Evolutionary conservation across 306 rosid species (phyloP), one percentile per base, ranked within the genome.

Genomic region (Carpinus fangiana): DNA sequence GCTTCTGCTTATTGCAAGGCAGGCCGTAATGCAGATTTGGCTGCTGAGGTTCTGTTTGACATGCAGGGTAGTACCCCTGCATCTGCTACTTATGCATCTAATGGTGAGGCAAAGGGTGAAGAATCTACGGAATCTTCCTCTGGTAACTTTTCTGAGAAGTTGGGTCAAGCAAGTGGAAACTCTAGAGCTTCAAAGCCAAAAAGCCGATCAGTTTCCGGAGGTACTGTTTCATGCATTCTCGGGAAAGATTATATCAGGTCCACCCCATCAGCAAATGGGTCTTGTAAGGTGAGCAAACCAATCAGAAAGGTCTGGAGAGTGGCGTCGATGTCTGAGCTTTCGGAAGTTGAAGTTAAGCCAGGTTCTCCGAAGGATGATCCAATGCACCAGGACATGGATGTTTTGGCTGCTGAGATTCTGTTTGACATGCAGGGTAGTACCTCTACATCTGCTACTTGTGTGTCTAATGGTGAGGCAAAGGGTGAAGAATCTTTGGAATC

Each of bases 1-100:
- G 95, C 98, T 80, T 81, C 90, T 76, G 98, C 98, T 21, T 92
- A 84, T 78, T 78, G 88, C 82, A 86, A 87, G 86, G 93, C 98
- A 4, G 86, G 86, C 61, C 77, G 79, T 54, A 84, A 90, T 79
- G 87, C 90, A 18, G 86, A 83, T 20, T 78, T 85, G 81, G 93
- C 98, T 9, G 90, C 88, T 65, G 92, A 85, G 62, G 82, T 90
- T 56, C 79, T 95, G 82, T 75, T 28, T 70, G 82, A 74, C 72
- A 89, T 77, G 91, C 86, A 79, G 73, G 86, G 76, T 73, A 84
- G 86, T 45, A 21, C 82, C 59, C 83, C 87, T 23, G 51, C 72
- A 36, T 77, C 86, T 61, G 54, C 83, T 31, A 52, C 75, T 60
- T 38, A 16, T n/a, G 70, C 83, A 41, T 72, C 84, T 23, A 56